phyloP scores from a whole-genome alignment of 202 grass and related monocot species.

The Elaeis oleifera region DNA sequence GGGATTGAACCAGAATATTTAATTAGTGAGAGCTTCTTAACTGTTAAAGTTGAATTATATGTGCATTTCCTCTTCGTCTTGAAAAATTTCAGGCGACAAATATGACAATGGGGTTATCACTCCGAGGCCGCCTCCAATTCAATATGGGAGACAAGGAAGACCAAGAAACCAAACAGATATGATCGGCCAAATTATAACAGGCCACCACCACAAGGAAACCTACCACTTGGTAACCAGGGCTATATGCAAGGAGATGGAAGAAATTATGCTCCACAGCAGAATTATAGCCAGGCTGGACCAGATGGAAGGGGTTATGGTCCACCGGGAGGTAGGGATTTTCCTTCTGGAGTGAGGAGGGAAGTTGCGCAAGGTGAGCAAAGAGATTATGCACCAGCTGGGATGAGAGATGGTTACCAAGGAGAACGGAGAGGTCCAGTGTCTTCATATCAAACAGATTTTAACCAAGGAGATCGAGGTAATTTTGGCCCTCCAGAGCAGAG shows the following conservation, averaged over 20 bases:
- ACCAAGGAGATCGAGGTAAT: slow-evolving; percentile 30
- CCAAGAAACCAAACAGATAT: slow-evolving; percentile 30
- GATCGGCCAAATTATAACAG: slow-evolving; percentile 37
- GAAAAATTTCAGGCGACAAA: slow-evolving; percentile 55
- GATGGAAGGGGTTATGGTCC: slow-evolving; percentile 16
- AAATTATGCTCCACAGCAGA: slow-evolving; percentile 26
- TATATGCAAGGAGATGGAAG: slow-evolving; percentile 34
- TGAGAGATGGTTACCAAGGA: slow-evolving; percentile 6
- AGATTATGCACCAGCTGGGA: neutral
- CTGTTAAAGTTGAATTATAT: neutral
- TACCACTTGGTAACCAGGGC: slow-evolving; percentile 26
- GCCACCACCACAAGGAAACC: slow-evolving; percentile 38
- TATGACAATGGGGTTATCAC: slow-evolving; percentile 85
- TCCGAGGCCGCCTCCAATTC: slow-evolving; percentile 61
- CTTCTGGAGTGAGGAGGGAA: slow-evolving; percentile 7
- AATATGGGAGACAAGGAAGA: slow-evolving; percentile 43
- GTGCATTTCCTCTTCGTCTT: neutral
- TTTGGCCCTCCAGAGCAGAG: slow-evolving; percentile 35
- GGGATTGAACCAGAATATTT: no score
- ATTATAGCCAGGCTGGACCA: slow-evolving; percentile 29
- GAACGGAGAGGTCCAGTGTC: neutral
- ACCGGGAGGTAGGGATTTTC: slow-evolving; percentile 4
- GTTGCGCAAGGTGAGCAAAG: slow-evolving; percentile 7
- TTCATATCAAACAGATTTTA: slow-evolving; percentile 10
- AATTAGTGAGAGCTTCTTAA: neutral